Conservation (phyloP, 257 asterid species). For the Mentha longifolia region DNA sequence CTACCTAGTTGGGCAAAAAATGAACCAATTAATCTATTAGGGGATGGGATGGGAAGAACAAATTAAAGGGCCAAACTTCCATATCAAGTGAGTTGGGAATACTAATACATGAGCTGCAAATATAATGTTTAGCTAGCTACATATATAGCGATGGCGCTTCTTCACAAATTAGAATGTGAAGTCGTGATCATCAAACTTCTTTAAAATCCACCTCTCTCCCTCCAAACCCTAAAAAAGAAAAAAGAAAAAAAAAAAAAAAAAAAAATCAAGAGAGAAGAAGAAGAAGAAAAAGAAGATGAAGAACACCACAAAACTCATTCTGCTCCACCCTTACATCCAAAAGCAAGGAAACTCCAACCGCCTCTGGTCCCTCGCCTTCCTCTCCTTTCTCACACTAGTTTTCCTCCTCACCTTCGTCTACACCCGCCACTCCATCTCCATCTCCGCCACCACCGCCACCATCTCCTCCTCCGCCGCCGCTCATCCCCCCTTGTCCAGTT, state of each 20-base stretch:
- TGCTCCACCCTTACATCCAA: slow-evolving; percentile 91
- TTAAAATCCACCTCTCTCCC: slow-evolving; percentile 42
- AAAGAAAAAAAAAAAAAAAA: neutral
- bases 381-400: slow-evolving; percentile 70
- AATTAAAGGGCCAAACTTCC: too few relatives aligned
- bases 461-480: slow-evolving; percentile 22
- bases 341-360: slow-evolving; percentile 85
- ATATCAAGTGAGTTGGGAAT: too few relatives aligned
- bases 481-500: slow-evolving; percentile 23
- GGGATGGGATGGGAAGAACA: too few relatives aligned
- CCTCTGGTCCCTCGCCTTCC: slow-evolving; percentile 72
- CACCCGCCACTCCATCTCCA: slow-evolving; percentile 63
- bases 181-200: slow-evolving; percentile 18
- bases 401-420: slow-evolving; percentile 74
- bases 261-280: too few relatives aligned
- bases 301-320: slow-evolving; percentile 78
- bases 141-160: too few relatives aligned
- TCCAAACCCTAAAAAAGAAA: neutral
- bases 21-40: too few relatives aligned
- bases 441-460: slow-evolving; percentile 31
- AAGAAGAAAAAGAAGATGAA: slow-evolving; percentile 69
- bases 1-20: too few relatives aligned
- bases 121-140: too few relatives aligned
- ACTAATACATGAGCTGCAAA: too few relatives aligned
- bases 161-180: neutral